Percentiles rank a stretch among this genome's conserved stretches.
These are phyloP conservation scores for Monosporozyma yasuniensis DNA, from an alignment of 805 yeast genomes.

Conservation along the genomic window DNA sequence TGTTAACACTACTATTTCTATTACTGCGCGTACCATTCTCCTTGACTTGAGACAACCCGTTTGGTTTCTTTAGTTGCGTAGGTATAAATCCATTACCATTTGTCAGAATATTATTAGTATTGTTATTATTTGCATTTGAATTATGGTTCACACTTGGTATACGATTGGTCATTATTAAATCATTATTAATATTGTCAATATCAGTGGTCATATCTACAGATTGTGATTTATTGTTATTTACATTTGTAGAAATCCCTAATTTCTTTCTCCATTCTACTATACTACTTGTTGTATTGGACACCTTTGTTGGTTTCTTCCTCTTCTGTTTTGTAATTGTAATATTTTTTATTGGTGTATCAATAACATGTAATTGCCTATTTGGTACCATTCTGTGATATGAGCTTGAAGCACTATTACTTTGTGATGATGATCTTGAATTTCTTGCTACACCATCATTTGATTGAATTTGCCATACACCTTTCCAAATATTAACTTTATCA, in stretches of 20 bases:
- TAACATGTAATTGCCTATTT: slow-evolving; percentile 21
- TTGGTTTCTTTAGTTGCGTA: not conserved
- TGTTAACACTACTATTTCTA: not conserved
- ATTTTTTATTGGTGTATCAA: slow-evolving; percentile 23
- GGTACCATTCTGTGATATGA: slow-evolving; percentile 14
- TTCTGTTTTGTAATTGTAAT: slow-evolving; percentile 25
- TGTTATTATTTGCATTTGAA: not conserved
- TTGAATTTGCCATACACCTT: slow-evolving; percentile 56
- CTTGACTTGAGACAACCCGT: not conserved
- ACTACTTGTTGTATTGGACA: slow-evolving; percentile 26
- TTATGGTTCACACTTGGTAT: not conserved
- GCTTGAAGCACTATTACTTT: not conserved
- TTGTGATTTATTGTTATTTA: slow-evolving; percentile 3
- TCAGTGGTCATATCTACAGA: not conserved
- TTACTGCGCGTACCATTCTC: not conserved
- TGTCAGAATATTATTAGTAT: not conserved
- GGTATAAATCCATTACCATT: not conserved
- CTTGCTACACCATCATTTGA: slow-evolving; percentile 14
- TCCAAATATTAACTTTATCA: slow-evolving; percentile 63
- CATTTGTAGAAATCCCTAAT: slow-evolving; percentile 20
- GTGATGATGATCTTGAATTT: not conserved
- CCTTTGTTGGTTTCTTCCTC: slow-evolving; percentile 24
- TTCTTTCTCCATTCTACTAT: slow-evolving; percentile 33
- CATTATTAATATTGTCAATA: not conserved
- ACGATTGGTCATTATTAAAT: not conserved